Evolutionary conservation across 352 stramenopile genomes (phyloP).

Genomic region (Pythium apleroticum): DNA sequence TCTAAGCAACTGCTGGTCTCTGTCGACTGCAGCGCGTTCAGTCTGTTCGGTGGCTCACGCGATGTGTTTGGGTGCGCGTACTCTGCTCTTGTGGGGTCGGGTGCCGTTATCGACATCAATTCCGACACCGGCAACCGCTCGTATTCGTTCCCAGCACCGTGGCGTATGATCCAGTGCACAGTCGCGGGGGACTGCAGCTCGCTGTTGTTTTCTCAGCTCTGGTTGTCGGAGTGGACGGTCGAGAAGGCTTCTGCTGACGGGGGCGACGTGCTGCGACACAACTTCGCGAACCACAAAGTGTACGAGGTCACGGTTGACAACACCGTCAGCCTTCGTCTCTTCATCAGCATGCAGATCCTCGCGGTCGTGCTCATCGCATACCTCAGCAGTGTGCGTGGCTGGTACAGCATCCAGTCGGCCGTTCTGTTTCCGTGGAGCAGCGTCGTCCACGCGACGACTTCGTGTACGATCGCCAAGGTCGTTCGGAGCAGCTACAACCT

Average conservation of each 20-base stretch:
- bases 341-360: constrained; percentile 39
- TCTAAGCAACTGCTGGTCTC: constrained; percentile 30
- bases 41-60: constrained; percentile 23
- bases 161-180: constrained; percentile 44
- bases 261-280: constrained; percentile 30
- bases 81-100: constrained; percentile 32
- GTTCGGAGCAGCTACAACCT: constrained; percentile 46
- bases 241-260: constrained; percentile 9
- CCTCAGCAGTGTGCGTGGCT: constrained; percentile 33
- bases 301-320: constrained; percentile 39
- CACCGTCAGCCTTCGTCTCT: constrained; percentile 33
- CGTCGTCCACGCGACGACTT: constrained; percentile 29
- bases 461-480: constrained; percentile 37
- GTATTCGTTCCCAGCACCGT: constrained; percentile 36
- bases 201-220: constrained; percentile 40
- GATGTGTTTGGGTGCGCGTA: constrained; percentile 37
- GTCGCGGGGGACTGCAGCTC: constrained; percentile 39
- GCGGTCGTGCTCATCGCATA: constrained; percentile 35
- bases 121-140: constrained; percentile 17
- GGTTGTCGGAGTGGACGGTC: constrained; percentile 36
- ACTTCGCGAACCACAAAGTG: constrained; percentile 46
- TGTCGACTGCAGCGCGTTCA: constrained; percentile 27
- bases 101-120: constrained; percentile 26
- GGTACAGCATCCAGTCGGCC: constrained; percentile 27
- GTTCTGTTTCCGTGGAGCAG: constrained; percentile 31